Base-by-base conservation (phyloP, 2,329 filamentous ascomycete genomes). In the Fusarium nematophilum region DNA sequence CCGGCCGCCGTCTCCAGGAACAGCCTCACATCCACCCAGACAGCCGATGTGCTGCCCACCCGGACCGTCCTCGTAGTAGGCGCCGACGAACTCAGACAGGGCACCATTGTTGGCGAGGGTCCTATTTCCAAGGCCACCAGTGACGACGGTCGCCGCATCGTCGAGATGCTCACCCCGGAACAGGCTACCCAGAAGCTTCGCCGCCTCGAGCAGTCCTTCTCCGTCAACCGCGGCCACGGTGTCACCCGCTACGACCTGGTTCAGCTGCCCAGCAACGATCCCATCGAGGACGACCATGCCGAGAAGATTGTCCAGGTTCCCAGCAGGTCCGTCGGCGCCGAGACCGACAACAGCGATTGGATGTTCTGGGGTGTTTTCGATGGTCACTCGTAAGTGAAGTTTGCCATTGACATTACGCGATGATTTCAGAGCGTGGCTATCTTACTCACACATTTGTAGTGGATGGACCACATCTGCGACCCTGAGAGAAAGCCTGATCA, bases 301-400 rank as follows among this genome's bases (percentile, higher is more conserved):
- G 95, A 99, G 79, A 96, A 97, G 83, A 97, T 98, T 70, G 92
- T 99, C 39, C 92, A 98, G 75, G 87, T 97, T 8, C 90, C 92
- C 5, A 83, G 84, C 47, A 84, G 68, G 77, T 84, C 72, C 77
- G 69, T 61, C 27, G 71, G 69, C 18, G 68, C 71, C 17, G 67
- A 73, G 27, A 74, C 83, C 30, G 81, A 83, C 14, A 87, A 82
- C 55, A 91, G 86, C 59, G 96, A 99, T 76, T 99, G 95, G 95
- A 98, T 98, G 93, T 99, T 99, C 75, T 99, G 96, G 95, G 95
- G 93, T 53, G 93, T 99, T 14, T 99, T 98, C 75, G 95, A 99
- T 72, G 95, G 95, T 1, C 95, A 99, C 76, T 92, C 91, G 92
- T 94, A 80, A 76, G 85, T 84, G 9, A 27, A 55, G 14, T 18